Evolutionary conservation across 805 yeast species (phyloP).

Genomic region (Teunomyces gatunensis): DNA sequence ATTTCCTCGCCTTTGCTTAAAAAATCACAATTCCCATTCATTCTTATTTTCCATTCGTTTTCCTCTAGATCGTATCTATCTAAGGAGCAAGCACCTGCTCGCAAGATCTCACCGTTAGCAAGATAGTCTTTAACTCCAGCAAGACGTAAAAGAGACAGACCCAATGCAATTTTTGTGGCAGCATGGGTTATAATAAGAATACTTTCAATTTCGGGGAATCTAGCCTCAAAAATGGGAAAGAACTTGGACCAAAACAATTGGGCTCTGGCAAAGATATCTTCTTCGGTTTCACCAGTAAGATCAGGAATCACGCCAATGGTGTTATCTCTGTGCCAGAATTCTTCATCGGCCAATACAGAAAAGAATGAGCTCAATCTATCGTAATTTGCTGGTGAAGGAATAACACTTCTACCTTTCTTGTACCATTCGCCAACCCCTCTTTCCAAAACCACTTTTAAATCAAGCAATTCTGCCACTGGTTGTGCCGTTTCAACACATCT

Average conservation of each 20-base stretch:
- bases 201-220: slow-evolving; percentile 58
- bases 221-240: slow-evolving; percentile 53
- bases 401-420: slow-evolving; percentile 59
- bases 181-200: slow-evolving; percentile 88
- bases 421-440: slow-evolving; percentile 94
- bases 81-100: slow-evolving; percentile 84
- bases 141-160: slow-evolving; percentile 66
- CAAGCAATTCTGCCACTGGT: slow-evolving; percentile 63
- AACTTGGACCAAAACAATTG: slow-evolving; percentile 52
- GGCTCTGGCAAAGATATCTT: slow-evolving; percentile 66
- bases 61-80: slow-evolving; percentile 51
- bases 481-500: slow-evolving; percentile 81
- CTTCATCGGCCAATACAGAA: slow-evolving; percentile 27
- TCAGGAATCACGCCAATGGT: slow-evolving; percentile 60
- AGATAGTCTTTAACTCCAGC: slow-evolving; percentile 50
- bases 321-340: slow-evolving; percentile 47
- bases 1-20: slow-evolving; percentile 81
- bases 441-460: slow-evolving; percentile 63
- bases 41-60: slow-evolving; percentile 55
- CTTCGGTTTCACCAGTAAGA: slow-evolving; percentile 68
- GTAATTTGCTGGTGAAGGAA: slow-evolving; percentile 67
- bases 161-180: slow-evolving; percentile 86
- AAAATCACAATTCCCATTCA: slow-evolving; percentile 75
- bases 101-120: slow-evolving; percentile 40
- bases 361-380: slow-evolving; percentile 54